Conservation (phyloP, 2,329 filamentous ascomycete species). For the Bipolaris victoriae region DNA sequence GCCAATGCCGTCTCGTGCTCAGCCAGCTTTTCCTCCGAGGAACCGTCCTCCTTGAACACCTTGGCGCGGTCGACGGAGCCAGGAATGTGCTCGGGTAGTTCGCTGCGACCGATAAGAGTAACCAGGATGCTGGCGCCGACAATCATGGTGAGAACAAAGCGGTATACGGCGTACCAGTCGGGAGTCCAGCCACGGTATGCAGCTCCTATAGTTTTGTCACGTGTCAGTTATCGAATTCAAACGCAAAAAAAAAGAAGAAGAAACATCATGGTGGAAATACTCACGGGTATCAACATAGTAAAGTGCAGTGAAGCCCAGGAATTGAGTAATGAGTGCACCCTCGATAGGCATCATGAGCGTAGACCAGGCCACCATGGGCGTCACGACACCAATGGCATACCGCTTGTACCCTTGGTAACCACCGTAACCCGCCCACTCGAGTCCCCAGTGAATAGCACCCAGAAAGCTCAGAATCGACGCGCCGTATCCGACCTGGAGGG, state of each 20-base stretch:
- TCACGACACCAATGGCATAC: conserved; percentile 81
- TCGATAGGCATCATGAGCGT: conserved; percentile 84
- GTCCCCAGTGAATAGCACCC: conserved; percentile 90
- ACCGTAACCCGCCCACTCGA: conserved; percentile 78
- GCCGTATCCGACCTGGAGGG: conserved; percentile 88
- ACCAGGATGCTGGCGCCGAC: conserved; percentile 83
- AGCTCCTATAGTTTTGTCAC: conserved; percentile 54
- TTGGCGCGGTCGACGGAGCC: conserved; percentile 54
- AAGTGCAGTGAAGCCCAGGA: conserved; percentile 80
- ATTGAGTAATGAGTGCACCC: conserved; percentile 84
- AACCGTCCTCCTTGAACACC: conserved; percentile 52
- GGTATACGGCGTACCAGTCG: conserved; percentile 85
- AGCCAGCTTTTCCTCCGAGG: conserved; percentile 36
- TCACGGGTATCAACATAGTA: conserved; percentile 77
- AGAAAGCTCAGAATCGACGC: conserved; percentile 93
- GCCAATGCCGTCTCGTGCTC: conserved; percentile 39
- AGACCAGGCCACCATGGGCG: conserved; percentile 85
- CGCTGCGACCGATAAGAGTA: conserved; percentile 80
- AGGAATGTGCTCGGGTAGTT: conserved; percentile 66
- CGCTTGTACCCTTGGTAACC: conserved; percentile 74
- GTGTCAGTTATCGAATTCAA: not conserved
- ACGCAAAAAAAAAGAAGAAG: too few species aligned
- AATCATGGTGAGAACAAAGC: conserved; percentile 89
- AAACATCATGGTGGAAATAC: not conserved
- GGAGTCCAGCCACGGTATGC: conserved; percentile 78